Percentiles rank a stretch among this genome's conserved stretches.
Evolutionary conservation across 1,139 yeast species (phyloP).

Genomic region (Insectozyma bohioensis): DNA sequence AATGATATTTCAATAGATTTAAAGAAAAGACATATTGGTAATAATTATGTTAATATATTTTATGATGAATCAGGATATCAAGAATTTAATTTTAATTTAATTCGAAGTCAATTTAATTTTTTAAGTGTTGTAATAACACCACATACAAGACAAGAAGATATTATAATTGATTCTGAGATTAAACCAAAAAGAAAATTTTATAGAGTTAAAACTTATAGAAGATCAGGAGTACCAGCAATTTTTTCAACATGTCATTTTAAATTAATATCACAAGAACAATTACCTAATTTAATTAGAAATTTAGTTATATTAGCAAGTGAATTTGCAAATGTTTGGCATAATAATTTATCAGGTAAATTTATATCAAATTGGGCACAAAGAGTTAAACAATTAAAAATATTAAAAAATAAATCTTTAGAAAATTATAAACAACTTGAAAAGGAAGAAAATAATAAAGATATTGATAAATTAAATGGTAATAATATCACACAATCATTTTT

Average conservation of each 20-base stretch:
- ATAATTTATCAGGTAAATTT: constrained; percentile 43
- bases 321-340: constrained; percentile 76
- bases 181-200: constrained; percentile 29
- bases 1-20: constrained; percentile 28
- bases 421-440: constrained; percentile 25
- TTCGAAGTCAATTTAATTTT: constrained; percentile 80
- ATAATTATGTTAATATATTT: constrained; percentile 76
- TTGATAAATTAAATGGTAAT: constrained; percentile 5
- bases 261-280: constrained; percentile 56
- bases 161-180: neutral
- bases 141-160: constrained; percentile 30
- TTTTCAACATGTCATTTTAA: constrained; percentile 78
- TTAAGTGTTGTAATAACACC: constrained; percentile 79
- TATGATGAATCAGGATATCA: constrained; percentile 65
- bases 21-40: constrained; percentile 86
- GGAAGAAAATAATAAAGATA: constrained; percentile 6
- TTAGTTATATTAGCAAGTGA: constrained; percentile 65
- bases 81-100: constrained; percentile 68
- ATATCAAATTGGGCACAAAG: constrained; percentile 68
- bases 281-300: constrained; percentile 66
- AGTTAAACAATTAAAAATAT: constrained; percentile 53
- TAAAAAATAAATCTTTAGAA: constrained; percentile 43
- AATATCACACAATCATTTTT: constrained; percentile 11
- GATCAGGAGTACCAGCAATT: constrained; percentile 72
- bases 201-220: constrained; percentile 62